Evolutionary conservation across 805 yeast species (phyloP).

Genomic region (Starmerella khaoyaiensis): DNA sequence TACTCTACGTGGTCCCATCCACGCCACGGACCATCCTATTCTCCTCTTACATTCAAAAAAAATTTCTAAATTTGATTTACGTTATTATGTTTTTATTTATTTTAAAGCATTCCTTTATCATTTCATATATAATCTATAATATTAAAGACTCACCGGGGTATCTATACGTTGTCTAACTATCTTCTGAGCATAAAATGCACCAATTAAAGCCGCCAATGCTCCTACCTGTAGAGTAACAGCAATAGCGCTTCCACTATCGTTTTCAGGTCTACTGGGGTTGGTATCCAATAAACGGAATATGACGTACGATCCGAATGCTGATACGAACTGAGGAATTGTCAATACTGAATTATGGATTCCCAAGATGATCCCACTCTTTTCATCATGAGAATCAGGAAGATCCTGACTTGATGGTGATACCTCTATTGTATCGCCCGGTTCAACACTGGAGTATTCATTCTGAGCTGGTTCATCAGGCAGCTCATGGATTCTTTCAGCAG

Average conservation of each 20-base stretch:
- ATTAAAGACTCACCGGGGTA: too few relatives aligned
- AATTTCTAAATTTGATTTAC: too few relatives aligned
- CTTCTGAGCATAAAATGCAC: conserved; percentile 27
- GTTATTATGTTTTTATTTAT: too few relatives aligned
- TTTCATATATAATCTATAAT: too few relatives aligned
- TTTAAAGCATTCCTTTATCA: too few relatives aligned
- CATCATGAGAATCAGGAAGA: conserved; percentile 9
- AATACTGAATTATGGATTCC: conserved; percentile 32
- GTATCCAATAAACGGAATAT: conserved; percentile 26
- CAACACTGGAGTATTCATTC: background rate
- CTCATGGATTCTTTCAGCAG: conserved; percentile 35
- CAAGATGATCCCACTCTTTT: conserved; percentile 29
- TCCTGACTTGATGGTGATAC: too few relatives aligned
- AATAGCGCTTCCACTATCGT: conserved; percentile 29
- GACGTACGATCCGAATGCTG: conserved; percentile 30
- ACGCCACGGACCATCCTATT: background rate
- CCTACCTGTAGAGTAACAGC: conserved; percentile 31
- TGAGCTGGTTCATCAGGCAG: conserved; percentile 13
- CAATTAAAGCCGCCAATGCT: conserved; percentile 27
- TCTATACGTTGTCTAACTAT: too few relatives aligned
- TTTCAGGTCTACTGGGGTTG: conserved; percentile 16
- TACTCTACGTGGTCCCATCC: background rate
- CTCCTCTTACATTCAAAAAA: too few relatives aligned
- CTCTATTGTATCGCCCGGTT: background rate
- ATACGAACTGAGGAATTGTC: conserved; percentile 31